Evolutionary conservation across 768 basidiomycete genomes (phyloP), one percentile per base, ranked within the genome.

Genomic region (Leccinum subtestaceum): DNA sequence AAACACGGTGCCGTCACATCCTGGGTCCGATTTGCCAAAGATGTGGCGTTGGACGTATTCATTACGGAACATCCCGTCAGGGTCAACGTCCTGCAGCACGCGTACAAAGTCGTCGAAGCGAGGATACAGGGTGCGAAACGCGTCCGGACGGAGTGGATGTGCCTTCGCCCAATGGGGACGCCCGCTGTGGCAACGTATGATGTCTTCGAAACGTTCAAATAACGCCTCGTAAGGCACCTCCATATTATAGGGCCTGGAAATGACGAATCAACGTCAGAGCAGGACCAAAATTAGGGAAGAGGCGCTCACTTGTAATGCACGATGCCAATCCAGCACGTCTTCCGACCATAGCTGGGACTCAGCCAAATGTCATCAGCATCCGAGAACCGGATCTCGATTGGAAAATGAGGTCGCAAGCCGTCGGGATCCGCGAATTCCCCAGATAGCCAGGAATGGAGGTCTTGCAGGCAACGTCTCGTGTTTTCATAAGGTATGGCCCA

Each of bases 161-260:
- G 91, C 82, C 74, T 98, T 98, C 0, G 95, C 96, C 96, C 96
- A 98, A 76, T 98, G 96, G 9, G 96, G 95, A 50, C 91, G 81
- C 6, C 94, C 96, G 46, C 81, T 80, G 74, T 94, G 81, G 29
- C 77, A 79, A 21, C 77, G 71, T 59, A 95, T 70, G 65, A 95
- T 88, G 13, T 71, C 65, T 70, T 95, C 92, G 69, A 92, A 97
- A 25, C 79, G 80, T 49, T 79, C 75, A 73, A 98, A 96, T 53
- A 93, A 78, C 57, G 79, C 75, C 58, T 85, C 85, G 76, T 96
- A 97, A 15, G 92, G 88, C 8, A 93, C 86, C 51, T 86, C 84
- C 60, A 87, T 79, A 7, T 89, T 89, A 69, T 95, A 98, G 3
- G 95, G 94, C 67, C 95, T 96, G 17, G 4, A 4, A 10, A 34